Percentiles rank a stretch among this genome's conserved stretches.
Conservation (phyloP, 495 filamentous ascomycete genomes). For the Tuber aestivum region DNA sequence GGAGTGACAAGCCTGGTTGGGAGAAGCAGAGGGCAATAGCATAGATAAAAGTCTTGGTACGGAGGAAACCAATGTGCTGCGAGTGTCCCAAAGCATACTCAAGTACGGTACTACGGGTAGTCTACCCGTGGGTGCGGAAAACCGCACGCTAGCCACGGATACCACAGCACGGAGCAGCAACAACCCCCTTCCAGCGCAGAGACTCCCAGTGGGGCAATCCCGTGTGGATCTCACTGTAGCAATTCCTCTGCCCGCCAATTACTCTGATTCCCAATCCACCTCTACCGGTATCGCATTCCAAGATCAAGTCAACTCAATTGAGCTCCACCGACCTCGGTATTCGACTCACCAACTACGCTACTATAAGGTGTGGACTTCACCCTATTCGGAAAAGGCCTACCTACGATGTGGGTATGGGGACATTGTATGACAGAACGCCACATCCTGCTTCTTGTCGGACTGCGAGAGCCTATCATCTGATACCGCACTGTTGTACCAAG, state of each 20-base stretch:
- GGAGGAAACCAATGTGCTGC: too few relatives aligned
- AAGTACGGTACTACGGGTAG: too few relatives aligned
- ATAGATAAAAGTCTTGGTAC: too few relatives aligned
- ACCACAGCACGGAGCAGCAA: too few relatives aligned
- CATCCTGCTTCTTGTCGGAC: not conserved
- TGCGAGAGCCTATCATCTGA: not conserved
- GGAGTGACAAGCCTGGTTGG: not conserved
- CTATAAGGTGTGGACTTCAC: too few relatives aligned
- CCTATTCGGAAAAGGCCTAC: not conserved
- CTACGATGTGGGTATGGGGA: not conserved
- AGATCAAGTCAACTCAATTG: not conserved
- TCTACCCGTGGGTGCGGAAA: not conserved
- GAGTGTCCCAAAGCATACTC: too few relatives aligned
- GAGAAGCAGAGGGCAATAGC: not conserved
- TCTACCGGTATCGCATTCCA: too few relatives aligned
- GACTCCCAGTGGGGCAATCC: too few relatives aligned
- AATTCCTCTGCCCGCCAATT: not conserved
- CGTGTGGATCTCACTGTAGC: not conserved
- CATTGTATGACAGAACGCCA: not conserved
- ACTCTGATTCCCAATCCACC: not conserved
- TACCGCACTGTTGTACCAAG: not conserved
- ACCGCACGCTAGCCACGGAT: not conserved
- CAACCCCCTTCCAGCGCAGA: too few relatives aligned
- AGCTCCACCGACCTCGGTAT: not conserved
- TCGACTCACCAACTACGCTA: not conserved